Evolutionary conservation across 176 grass and related monocot genomes (phyloP).

Genomic region (Musa acuminata): DNA sequence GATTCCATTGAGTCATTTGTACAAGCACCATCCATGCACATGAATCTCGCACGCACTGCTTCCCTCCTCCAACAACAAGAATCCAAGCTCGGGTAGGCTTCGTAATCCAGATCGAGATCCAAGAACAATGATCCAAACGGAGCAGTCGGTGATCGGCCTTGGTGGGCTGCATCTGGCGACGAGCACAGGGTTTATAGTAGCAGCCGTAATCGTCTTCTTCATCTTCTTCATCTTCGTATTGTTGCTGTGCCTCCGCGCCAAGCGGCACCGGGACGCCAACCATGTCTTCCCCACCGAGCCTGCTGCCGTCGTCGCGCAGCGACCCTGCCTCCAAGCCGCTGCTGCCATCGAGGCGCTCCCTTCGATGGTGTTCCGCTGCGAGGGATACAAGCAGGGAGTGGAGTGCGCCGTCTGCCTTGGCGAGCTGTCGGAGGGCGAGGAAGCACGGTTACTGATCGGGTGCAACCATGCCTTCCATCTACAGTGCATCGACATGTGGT

Average conservation of each 20-base stretch:
- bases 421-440: conserved; percentile 3
- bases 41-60: too few species aligned
- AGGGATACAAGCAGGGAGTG: neutral
- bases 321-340: neutral
- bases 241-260: neutral
- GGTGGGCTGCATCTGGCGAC: neutral
- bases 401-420: conserved; percentile 6
- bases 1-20: too few species aligned
- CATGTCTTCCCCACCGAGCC: neutral
- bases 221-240: conserved; percentile 8
- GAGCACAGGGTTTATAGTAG: neutral
- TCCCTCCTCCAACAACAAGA: too few species aligned
- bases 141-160: neutral
- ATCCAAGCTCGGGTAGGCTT: too few species aligned
- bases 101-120: neutral
- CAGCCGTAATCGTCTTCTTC: neutral
- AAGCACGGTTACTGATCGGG: neutral
- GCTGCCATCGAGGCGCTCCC: neutral
- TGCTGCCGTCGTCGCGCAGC: neutral
- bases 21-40: too few species aligned
- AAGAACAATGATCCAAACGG: neutral
- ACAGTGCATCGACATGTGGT: conserved; percentile 2
- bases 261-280: neutral
- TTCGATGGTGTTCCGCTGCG: neutral
- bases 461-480: conserved; percentile 7